Evolutionary conservation across 2,329 filamentous ascomycete genomes (phyloP).

Genomic region (Colletotrichum sansevieriae): DNA sequence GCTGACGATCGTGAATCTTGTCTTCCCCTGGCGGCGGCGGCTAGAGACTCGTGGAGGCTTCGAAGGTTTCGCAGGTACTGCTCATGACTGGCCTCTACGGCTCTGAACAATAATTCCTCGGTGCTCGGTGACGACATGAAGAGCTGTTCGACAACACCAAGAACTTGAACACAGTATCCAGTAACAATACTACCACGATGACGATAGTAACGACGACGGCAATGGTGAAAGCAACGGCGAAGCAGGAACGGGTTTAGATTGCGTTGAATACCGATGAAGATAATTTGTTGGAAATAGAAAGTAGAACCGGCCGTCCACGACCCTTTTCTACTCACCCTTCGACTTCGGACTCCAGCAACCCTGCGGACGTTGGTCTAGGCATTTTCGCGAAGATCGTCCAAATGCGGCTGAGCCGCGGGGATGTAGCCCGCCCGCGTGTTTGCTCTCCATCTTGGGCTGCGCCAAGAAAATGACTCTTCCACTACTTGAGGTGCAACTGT

Average conservation of each 20-base stretch:
- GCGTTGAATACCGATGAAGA: not conserved
- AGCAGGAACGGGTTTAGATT: not conserved
- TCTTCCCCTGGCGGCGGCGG: conserved; percentile 26
- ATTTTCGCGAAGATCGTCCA: conserved; percentile 7
- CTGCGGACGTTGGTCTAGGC: conserved; percentile 29
- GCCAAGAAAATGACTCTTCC: conserved; percentile 15
- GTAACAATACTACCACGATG: too few relatives aligned
- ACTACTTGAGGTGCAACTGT: conserved; percentile 9
- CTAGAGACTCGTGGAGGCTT: conserved; percentile 48
- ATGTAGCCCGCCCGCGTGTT: not conserved
- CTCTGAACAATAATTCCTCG: conserved; percentile 52
- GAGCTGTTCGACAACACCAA: too few relatives aligned
- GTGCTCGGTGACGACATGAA: conserved; percentile 44
- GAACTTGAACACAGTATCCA: too few relatives aligned
- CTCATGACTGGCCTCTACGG: conserved; percentile 52
- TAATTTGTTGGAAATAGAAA: not conserved
- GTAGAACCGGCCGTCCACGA: not conserved
- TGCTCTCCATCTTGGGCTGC: not conserved
- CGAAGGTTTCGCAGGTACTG: conserved; percentile 50
- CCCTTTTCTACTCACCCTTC: conserved; percentile 24
- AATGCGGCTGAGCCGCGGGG: conserved; percentile 36
- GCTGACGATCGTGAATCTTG: conserved; percentile 13
- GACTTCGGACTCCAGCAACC: not conserved
- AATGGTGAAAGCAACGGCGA: too few relatives aligned
- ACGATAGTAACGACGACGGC: too few relatives aligned